These are phyloP conservation scores for Neoascochyta sp. DNA, from an alignment of 2,329 filamentous ascomycete species.

Conservation along the genomic window DNA sequence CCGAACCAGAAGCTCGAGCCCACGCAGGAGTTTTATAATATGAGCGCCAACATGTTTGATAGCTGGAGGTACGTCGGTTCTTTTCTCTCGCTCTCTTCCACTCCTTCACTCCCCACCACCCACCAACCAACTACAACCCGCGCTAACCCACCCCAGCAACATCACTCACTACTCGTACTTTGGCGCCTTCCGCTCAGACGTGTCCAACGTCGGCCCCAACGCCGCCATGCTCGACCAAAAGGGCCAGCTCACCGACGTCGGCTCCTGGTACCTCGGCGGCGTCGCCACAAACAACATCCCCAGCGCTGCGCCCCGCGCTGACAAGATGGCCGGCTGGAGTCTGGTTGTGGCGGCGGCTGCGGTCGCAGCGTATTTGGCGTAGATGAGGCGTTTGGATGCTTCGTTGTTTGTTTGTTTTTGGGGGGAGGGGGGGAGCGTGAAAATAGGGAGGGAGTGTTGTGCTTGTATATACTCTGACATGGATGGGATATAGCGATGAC, in stretches of 20 bases:
- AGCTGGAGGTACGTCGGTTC: constrained; percentile 47
- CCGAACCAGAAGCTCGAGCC: constrained; percentile 52
- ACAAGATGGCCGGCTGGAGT: too few species aligned
- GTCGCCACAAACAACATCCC: constrained; percentile 7
- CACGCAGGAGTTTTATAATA: constrained; percentile 66
- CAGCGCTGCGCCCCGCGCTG: too few species aligned
- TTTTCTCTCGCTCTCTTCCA: neutral
- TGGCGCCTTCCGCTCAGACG: constrained; percentile 65
- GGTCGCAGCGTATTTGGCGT: too few species aligned
- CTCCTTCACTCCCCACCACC: too few species aligned
- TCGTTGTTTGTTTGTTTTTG: too few species aligned
- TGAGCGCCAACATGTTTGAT: constrained; percentile 64
- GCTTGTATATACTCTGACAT: too few species aligned
- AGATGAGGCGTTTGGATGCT: too few species aligned
- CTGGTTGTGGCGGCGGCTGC: too few species aligned
- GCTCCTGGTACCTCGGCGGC: constrained; percentile 70
- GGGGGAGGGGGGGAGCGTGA: too few species aligned
- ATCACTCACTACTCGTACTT: constrained; percentile 72
- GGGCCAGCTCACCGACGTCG: constrained; percentile 70
- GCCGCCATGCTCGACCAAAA: constrained; percentile 65
- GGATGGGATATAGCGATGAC: too few species aligned
- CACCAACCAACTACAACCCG: too few species aligned
- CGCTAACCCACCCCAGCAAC: constrained; percentile 37
- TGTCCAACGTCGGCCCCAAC: constrained; percentile 72
- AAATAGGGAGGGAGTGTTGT: too few species aligned